Conservation (phyloP, 2,329 filamentous ascomycete genomes). For the Cladophialophora exuberans region DNA sequence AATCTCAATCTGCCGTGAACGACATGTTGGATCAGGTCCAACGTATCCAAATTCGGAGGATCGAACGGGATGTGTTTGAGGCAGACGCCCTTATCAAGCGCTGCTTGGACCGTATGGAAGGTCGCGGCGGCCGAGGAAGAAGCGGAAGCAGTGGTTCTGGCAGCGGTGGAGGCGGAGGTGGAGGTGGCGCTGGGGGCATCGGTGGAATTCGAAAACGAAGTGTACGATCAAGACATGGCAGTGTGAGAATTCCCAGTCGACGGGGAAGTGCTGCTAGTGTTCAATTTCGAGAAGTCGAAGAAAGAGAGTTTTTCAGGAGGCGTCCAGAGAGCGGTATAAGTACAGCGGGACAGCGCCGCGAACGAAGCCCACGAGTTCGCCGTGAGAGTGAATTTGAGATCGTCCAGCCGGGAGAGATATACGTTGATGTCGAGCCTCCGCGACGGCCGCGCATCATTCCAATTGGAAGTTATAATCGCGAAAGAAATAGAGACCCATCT, state of each 20-base stretch:
- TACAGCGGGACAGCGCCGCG: constrained; percentile 10
- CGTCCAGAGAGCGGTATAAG: constrained; percentile 6
- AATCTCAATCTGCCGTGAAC: constrained; percentile 20
- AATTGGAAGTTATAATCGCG: constrained; percentile 10
- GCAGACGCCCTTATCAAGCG: constrained; percentile 27
- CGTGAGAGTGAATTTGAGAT: constrained; percentile 29
- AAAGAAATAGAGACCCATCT: constrained; percentile 1
- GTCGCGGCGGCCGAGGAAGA: constrained; percentile 18
- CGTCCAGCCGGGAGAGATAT: constrained; percentile 26
- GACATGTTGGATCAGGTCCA: constrained; percentile 27
- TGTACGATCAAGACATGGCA: constrained; percentile 15
- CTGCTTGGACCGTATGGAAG: constrained; percentile 12
- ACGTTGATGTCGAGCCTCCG: constrained; percentile 20
- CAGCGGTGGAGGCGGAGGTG: constrained; percentile 8
- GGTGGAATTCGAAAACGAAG: constrained; percentile 17
- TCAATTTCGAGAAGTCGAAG: constrained; percentile 14
- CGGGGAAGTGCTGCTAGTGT: constrained; percentile 8
- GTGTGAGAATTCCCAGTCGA: constrained; percentile 13
- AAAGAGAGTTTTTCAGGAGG: constrained; percentile 5
- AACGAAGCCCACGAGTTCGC: constrained; percentile 14
- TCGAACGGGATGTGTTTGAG: constrained; percentile 30
- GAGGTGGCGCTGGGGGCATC: constrained; percentile 12
- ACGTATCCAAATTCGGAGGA: constrained; percentile 31
- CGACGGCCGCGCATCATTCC: constrained; percentile 11
- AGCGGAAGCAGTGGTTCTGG: constrained; percentile 8